Conservation (phyloP, 148 eudicot species). For the Cornus florida region DNA sequence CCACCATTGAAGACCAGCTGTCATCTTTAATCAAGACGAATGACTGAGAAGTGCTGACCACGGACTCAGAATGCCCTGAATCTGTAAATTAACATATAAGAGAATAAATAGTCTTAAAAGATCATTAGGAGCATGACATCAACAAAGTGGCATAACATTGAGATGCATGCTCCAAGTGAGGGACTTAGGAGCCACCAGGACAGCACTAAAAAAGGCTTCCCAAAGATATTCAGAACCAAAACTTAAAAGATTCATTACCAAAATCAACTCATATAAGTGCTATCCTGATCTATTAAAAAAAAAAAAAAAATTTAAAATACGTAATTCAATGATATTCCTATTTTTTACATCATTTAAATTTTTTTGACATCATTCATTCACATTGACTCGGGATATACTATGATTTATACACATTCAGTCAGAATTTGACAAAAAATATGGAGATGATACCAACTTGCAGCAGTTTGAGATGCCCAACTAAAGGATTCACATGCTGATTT, state of each 20-base stretch:
- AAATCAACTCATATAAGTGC: constrained; percentile 4
- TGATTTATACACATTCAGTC: background rate
- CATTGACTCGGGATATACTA: background rate
- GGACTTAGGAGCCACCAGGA: background rate
- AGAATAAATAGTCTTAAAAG: background rate
- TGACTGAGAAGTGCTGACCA: constrained; percentile 20
- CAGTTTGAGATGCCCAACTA: background rate
- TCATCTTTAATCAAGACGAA: constrained; percentile 16
- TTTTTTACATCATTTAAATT: no score
- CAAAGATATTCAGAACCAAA: background rate
- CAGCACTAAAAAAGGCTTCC: background rate
- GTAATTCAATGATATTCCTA: no score
- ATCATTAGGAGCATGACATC: background rate
- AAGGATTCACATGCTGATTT: background rate
- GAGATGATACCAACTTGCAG: background rate
- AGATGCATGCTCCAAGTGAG: background rate
- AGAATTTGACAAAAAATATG: background rate
- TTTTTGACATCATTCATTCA: background rate
- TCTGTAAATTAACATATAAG: constrained; percentile 2
- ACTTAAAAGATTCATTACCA: background rate
- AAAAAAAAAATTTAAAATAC: no score
- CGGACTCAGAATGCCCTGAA: constrained; percentile 20
- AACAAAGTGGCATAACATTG: background rate
- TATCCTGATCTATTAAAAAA: background rate
- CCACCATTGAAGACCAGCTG: constrained; percentile 18